Conservation (phyloP, 371 early-diverging fungal genomes). For the Syncephalis plumigaleata region DNA sequence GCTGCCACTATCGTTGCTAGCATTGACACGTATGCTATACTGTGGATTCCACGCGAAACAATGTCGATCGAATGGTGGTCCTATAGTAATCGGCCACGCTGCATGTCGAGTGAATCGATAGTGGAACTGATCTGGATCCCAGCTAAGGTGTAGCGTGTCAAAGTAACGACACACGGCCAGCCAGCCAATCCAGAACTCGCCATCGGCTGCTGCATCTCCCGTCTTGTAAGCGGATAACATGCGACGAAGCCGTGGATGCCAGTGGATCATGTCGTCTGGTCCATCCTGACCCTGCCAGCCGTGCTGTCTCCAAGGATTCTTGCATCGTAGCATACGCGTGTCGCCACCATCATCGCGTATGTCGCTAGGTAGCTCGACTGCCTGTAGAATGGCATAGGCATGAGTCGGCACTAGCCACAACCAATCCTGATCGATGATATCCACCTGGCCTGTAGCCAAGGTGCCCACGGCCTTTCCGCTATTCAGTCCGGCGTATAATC, state of each 20-base stretch:
- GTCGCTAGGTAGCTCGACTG: conserved; percentile 8
- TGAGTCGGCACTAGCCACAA: conserved; percentile 74
- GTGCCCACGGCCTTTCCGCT: conserved; percentile 39
- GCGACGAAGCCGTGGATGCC: conserved; percentile 48
- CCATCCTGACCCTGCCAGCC: conserved; percentile 74
- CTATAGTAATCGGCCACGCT: no score
- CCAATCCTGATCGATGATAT: conserved; percentile 38
- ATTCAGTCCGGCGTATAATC: neutral
- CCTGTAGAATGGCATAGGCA: conserved; percentile 71
- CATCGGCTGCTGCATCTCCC: conserved; percentile 39
- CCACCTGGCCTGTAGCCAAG: conserved; percentile 52
- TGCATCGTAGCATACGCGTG: conserved; percentile 31
- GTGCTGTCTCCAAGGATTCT: conserved; percentile 84
- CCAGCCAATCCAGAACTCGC: conserved; percentile 79
- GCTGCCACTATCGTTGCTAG: no score
- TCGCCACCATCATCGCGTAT: conserved; percentile 8
- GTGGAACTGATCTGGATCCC: conserved; percentile 60
- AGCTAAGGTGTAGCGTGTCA: conserved; percentile 74
- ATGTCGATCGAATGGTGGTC: no score
- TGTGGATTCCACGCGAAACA: no score
- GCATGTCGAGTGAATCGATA: conserved; percentile 42
- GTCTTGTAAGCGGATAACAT: conserved; percentile 51
- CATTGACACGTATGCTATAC: no score
- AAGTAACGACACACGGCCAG: conserved; percentile 59
- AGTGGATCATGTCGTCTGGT: conserved; percentile 41